Evolutionary conservation across 2,329 filamentous ascomycete species (phyloP), one percentile per base, ranked within the genome.

Genomic region (Microcyclospora pomicola): DNA sequence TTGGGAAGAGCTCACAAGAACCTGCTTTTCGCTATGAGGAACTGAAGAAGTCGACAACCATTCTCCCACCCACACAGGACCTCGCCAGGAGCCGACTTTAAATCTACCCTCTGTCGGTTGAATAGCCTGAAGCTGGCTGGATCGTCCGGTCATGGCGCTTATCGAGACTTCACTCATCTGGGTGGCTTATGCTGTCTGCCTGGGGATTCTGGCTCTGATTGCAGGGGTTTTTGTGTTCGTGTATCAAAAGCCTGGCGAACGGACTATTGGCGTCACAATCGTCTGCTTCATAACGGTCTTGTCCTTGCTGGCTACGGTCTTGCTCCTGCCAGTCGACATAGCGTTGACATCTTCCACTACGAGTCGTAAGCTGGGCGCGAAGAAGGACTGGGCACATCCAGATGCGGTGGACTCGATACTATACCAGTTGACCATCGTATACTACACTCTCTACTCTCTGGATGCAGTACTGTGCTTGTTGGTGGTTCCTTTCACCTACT

Each of bases 321-420:
- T 98, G 27, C 74, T 98, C 15, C 75, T 95, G 19, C 91, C 91
- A 15, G 88, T 96, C 59, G 91, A 98, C 60, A 85, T 96, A 49
- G 91, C 91, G 9, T 74, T 98, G 49, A 81, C 95, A 34, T 95
- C 88, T 2, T 85, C 86, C 6, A 98, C 91, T 0, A 80, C 77
- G 11, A 78, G 78, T 39, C 73, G 79, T 5, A 73, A 76, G 35
- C 68, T 80, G 27, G 91, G 91, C 42, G 72, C 72, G 35, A 92
- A 93, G 66, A 95, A 95, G 61, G 79, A 88, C 50, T 98, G 91
- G 91, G 91, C 91, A 9, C 92, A 83, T 0, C 82, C 84, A 16
- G 74, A 81, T 46, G 76, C 76, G 37, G 76, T 96, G 42, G 72
- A 82, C 45, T 72, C 74, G 45, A 93, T 96, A 39, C 68, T 88